Base-by-base conservation (phyloP, 2,329 filamentous ascomycete species). In the Ophiostoma piceae region DNA sequence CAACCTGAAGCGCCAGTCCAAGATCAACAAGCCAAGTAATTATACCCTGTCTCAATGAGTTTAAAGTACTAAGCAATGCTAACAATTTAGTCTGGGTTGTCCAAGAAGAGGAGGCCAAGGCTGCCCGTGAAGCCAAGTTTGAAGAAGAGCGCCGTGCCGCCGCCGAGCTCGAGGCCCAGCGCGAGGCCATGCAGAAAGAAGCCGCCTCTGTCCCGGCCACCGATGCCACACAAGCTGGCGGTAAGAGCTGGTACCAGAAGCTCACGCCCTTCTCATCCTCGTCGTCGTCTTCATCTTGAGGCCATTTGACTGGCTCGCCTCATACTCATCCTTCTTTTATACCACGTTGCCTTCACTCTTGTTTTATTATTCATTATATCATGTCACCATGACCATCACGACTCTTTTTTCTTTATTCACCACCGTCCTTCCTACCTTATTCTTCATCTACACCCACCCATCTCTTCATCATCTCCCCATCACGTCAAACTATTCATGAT, bases 21-120 rank as follows among this genome's bases (percentile, higher is more conserved):
- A 94, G 82, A 95, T 90, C 16, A 90, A 96, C 77, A 97, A 94
- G 81, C 92, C 92, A 62, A 96, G 93, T 96, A 84, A 72, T 90
- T 62, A 32, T 39, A 54, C 16, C 37, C 39, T 51, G 67, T 1
- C n/a, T 62, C 6, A 32, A 0, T 11, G 5, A 35, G 5, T n/a
- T 54, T n/a, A n/a, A 19, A 11, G 22, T 11, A 12, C 43, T 14
- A 5, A 41, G 5, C n/a, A 62, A 69, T 73, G 71, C 71, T 66
- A 29, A 12, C 7, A 16, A 9, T 12, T 3, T 66, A 85, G 84
- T 86, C 71, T 85, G 82, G 83, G 75, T 81, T 54, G 83, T 85
- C 3, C 80, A 84, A 66, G 81, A 83, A 70, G 83, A 84, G 69
- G 82, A 82, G 60, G 80, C 82, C 69, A 80, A 81, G 74, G 77